These are phyloP conservation scores for Backusella australiensis DNA, from an alignment of 192 early-diverging fungal species.

Conservation along the genomic window DNA sequence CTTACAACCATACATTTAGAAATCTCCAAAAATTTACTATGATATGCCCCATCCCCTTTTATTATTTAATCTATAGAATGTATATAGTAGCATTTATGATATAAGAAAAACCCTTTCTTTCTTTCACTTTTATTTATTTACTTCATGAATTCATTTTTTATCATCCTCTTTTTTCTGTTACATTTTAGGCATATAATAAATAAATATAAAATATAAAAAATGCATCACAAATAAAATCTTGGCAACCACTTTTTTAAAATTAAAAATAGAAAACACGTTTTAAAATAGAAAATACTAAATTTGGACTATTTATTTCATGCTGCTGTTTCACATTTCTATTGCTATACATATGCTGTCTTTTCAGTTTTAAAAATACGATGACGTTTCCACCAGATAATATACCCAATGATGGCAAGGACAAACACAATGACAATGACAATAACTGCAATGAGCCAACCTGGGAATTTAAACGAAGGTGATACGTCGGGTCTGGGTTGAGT, in stretches of 20 bases:
- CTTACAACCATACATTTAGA: not conserved
- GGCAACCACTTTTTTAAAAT: not conserved
- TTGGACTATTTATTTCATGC: not conserved
- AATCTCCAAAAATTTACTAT: not conserved
- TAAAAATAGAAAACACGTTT: slow-evolving; percentile 6
- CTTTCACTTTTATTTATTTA: not conserved
- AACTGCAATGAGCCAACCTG: slow-evolving; percentile 47
- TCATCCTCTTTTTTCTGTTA: not conserved
- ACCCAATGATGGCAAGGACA: slow-evolving; percentile 15
- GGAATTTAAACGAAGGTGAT: slow-evolving; percentile 28
- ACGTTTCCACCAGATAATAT: slow-evolving; percentile 20
- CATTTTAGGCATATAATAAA: not conserved
- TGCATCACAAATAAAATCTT: not conserved
- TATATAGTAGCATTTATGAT: not conserved
- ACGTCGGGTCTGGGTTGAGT: slow-evolving; percentile 43
- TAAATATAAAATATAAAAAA: not conserved
- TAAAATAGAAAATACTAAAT: slow-evolving; percentile 1
- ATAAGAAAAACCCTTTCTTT: not conserved
- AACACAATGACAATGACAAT: slow-evolving; percentile 47
- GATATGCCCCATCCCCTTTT: slow-evolving; percentile 3
- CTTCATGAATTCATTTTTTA: slow-evolving; percentile 2
- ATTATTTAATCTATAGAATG: slow-evolving; percentile 2
- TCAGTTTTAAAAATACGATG: not conserved
- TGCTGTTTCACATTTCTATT: not conserved
- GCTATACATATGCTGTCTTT: not conserved